Evolutionary conservation across 805 yeast species (phyloP).

Genomic region (Wickerhamiella qilinensis): DNA sequence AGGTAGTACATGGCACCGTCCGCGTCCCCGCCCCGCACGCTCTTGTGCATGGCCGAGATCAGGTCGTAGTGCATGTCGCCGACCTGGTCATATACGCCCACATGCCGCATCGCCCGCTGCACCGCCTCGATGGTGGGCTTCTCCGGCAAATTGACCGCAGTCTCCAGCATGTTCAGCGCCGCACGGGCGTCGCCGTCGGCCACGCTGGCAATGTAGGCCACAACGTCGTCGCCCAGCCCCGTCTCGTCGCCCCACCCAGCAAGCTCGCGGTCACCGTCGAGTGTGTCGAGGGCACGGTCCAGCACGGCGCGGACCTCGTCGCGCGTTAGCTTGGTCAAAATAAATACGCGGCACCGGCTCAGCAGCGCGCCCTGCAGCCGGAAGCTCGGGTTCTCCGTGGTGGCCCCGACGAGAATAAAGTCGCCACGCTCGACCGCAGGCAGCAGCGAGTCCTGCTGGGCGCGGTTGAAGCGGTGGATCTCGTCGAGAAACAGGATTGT

Average conservation of each 20-base stretch:
- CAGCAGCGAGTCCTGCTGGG: slow-evolving; percentile 77
- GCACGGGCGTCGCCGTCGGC: slow-evolving; percentile 83
- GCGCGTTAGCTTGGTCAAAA: slow-evolving; percentile 35
- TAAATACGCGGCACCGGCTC: slow-evolving; percentile 72
- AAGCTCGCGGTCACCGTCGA: slow-evolving; percentile 46
- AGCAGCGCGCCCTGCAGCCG: slow-evolving; percentile 67
- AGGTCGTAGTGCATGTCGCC: slow-evolving; percentile 94
- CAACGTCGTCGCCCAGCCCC: slow-evolving; percentile 35
- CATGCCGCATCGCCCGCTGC: slow-evolving; percentile 27
- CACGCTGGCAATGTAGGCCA: slow-evolving; percentile 52
- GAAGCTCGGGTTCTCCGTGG: slow-evolving; percentile 87
- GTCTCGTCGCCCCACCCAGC: no score
- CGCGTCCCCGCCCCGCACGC: slow-evolving; percentile 76
- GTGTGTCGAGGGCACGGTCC: slow-evolving; percentile 37
- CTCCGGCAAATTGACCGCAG: slow-evolving; percentile 19
- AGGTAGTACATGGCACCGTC: slow-evolving; percentile 83
- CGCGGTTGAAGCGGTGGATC: slow-evolving; percentile 70
- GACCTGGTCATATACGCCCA: slow-evolving; percentile 58
- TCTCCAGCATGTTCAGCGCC: slow-evolving; percentile 66
- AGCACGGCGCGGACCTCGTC: slow-evolving; percentile 39
- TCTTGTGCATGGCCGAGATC: slow-evolving; percentile 88
- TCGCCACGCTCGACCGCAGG: slow-evolving; percentile 76
- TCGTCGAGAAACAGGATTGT: slow-evolving; percentile 82
- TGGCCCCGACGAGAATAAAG: slow-evolving; percentile 80
- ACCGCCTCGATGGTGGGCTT: slow-evolving; percentile 16